Percentiles rank a stretch among this genome's conserved stretches.
phyloP scores from a whole-genome alignment of 805 yeast genomes.

The Starmerella apis region DNA sequence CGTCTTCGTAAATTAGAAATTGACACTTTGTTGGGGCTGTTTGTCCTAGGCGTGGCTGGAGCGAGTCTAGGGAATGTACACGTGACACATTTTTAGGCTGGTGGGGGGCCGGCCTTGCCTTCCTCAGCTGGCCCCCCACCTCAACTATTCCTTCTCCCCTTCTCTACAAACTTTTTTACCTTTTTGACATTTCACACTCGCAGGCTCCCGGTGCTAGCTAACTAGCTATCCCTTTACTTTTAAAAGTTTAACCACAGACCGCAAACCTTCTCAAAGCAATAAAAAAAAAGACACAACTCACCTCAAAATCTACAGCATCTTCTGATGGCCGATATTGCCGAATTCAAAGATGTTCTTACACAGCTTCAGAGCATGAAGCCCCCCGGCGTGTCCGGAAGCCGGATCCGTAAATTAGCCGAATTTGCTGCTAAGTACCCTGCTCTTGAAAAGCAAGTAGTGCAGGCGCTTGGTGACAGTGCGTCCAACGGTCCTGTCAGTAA shows the following conservation, averaged over 20 bases:
- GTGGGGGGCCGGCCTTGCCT: background rate
- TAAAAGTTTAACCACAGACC: slow-evolving; percentile 5
- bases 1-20: too few species aligned
- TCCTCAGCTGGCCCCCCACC: background rate
- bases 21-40: too few species aligned
- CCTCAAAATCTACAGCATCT: too few species aligned
- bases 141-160: background rate
- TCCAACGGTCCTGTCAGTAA: slow-evolving; percentile 66
- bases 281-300: background rate
- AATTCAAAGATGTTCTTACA: slow-evolving; percentile 14
- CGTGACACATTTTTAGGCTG: too few species aligned
- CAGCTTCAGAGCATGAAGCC: slow-evolving; percentile 35
- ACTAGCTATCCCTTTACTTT: slow-evolving; percentile 6
- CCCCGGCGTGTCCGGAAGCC: slow-evolving; percentile 91
- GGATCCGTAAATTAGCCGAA: slow-evolving; percentile 67
- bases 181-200: slow-evolving; percentile 1
- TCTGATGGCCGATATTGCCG: slow-evolving; percentile 4
- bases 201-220: slow-evolving; percentile 6
- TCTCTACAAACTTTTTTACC: background rate
- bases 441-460: slow-evolving; percentile 32
- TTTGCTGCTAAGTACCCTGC: slow-evolving; percentile 60
- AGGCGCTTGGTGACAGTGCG: slow-evolving; percentile 53
- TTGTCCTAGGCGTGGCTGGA: too few species aligned
- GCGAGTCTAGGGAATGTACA: too few species aligned
- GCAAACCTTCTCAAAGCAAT: background rate